Conservation (phyloP, 345 rosid genomes). For the Citrus trifoliata region DNA sequence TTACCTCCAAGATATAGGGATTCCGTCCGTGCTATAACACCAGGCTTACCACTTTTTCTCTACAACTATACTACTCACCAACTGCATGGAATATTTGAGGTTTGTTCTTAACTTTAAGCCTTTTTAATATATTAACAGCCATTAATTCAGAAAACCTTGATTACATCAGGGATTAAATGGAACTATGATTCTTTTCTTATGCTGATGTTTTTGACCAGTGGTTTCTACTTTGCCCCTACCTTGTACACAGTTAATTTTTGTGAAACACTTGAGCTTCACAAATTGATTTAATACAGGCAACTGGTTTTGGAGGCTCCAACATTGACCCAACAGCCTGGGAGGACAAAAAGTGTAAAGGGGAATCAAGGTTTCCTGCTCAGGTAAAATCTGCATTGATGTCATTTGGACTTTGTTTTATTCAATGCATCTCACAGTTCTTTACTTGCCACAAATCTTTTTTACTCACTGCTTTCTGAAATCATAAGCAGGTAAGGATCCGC, state of each 20-base stretch:
- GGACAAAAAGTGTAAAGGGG: conserved; percentile 98
- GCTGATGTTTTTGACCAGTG: background rate
- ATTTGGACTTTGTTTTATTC: background rate
- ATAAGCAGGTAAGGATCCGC: conserved; percentile 70
- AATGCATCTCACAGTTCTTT: background rate
- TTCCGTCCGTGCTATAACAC: conserved; percentile 96
- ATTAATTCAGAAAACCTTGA: background rate
- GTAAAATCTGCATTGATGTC: conserved; percentile 27
- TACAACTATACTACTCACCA: conserved; percentile 97
- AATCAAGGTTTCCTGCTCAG: conserved; percentile 99
- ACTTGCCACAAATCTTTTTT: background rate
- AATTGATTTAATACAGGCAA: conserved; percentile 50
- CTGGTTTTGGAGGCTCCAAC: conserved; percentile 94
- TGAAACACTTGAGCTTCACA: conserved; percentile 1
- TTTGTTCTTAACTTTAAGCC: conserved; percentile 28
- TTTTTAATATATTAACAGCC: background rate
- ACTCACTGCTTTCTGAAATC: background rate
- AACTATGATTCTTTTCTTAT: background rate
- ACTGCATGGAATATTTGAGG: conserved; percentile 98
- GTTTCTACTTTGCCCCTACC: background rate
- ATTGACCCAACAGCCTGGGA: conserved; percentile 99
- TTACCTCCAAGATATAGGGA: conserved; percentile 97
- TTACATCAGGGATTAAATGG: background rate
- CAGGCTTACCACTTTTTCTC: conserved; percentile 94
- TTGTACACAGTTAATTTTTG: background rate